Evolutionary conservation across 345 rosid species (phyloP).

Genomic region (Litchi chinensis): DNA sequence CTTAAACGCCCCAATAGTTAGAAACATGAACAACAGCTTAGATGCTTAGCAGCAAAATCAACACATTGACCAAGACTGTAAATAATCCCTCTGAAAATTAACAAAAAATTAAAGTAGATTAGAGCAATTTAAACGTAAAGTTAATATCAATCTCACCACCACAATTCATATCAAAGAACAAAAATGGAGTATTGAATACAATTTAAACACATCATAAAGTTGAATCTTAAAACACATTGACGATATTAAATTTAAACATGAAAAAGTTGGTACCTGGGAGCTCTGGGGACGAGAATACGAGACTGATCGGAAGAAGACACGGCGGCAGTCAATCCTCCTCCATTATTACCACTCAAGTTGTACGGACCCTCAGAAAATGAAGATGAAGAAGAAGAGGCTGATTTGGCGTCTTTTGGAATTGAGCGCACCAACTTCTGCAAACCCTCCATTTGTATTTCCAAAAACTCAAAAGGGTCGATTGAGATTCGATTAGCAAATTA

Average conservation of each 20-base stretch:
- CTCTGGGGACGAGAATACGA: slow-evolving; percentile 39
- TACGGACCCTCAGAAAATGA: slow-evolving; percentile 34
- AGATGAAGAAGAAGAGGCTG: slow-evolving; percentile 44
- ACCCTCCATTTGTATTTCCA: slow-evolving; percentile 47
- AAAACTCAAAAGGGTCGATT: not conserved
- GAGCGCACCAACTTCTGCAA: slow-evolving; percentile 39
- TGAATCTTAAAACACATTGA: not conserved
- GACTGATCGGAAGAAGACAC: slow-evolving; percentile 45
- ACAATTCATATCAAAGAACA: too few relatives aligned
- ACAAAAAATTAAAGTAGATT: not conserved
- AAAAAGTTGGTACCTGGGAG: slow-evolving; percentile 44
- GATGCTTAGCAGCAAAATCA: not conserved
- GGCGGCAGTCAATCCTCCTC: slow-evolving; percentile 27
- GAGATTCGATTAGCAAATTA: not conserved
- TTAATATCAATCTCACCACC: too few relatives aligned
- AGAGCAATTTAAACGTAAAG: too few relatives aligned
- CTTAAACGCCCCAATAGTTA: not conserved
- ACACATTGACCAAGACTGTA: not conserved
- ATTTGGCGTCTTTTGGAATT: slow-evolving; percentile 39
- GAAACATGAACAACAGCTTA: not conserved
- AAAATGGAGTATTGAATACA: too few relatives aligned
- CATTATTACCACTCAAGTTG: slow-evolving; percentile 29
- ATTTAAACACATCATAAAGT: too few relatives aligned
- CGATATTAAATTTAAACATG: too few relatives aligned
- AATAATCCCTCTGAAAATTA: not conserved